These are phyloP conservation scores for Barbatosphaeria neglecta DNA, from an alignment of 495 filamentous ascomycete species.

Conservation along the genomic window DNA sequence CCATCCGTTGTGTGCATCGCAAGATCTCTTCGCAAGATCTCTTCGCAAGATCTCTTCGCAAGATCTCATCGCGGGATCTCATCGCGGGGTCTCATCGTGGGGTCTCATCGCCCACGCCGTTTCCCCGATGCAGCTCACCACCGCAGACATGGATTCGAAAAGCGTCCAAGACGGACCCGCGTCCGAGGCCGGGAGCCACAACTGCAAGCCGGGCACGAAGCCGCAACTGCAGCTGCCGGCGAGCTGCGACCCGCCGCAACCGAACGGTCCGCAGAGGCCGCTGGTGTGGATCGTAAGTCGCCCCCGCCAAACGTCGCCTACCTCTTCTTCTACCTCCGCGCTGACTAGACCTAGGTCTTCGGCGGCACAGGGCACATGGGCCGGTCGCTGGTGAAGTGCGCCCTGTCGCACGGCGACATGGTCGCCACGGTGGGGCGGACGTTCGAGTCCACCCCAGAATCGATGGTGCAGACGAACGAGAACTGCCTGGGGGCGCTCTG, in stretches of 20 bases:
- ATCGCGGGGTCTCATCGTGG: too few relatives aligned
- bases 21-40: neutral
- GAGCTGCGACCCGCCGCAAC: constrained; percentile 70
- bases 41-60: neutral
- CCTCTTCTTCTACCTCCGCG: too few relatives aligned
- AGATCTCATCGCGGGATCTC: neutral
- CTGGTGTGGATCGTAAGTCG: constrained; percentile 69
- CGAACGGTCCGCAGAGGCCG: constrained; percentile 57
- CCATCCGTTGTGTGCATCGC: neutral
- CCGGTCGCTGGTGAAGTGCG: constrained; percentile 72
- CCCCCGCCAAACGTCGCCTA: too few relatives aligned
- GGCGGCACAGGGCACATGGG: constrained; percentile 95
- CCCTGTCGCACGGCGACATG: constrained; percentile 71
- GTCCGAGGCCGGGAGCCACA: constrained; percentile 13
- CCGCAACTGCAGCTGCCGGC: constrained; percentile 54
- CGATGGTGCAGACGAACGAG: constrained; percentile 56
- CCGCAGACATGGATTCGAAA: constrained; percentile 12
- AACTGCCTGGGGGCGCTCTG: constrained; percentile 74
- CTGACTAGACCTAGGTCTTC: constrained; percentile 50
- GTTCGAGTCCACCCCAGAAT: constrained; percentile 63
- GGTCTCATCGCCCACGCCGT: too few relatives aligned
- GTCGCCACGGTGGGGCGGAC: constrained; percentile 79
- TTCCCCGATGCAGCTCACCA: too few relatives aligned
- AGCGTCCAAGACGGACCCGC: constrained; percentile 9
- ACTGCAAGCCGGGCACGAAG: constrained; percentile 12